Conservation (phyloP, 179 eudicot genomes). For the Sideroxylon spinosum region DNA sequence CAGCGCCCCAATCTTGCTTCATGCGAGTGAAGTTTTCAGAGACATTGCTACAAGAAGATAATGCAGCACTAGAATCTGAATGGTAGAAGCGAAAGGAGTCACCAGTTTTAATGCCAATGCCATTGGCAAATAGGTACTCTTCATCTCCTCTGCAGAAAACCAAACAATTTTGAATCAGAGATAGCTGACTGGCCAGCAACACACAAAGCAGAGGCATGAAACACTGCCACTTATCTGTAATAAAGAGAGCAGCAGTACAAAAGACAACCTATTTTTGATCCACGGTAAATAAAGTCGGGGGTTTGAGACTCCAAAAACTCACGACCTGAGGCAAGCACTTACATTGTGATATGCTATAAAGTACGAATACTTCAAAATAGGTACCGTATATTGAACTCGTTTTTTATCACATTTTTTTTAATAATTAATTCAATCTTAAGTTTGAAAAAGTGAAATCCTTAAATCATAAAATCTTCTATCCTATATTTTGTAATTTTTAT, state of each 20-base stretch:
- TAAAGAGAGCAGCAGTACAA: not conserved
- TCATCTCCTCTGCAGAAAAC: constrained; percentile 60
- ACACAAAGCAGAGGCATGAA: not conserved
- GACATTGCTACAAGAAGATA: constrained; percentile 37
- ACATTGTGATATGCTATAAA: too few species aligned
- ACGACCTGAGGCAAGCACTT: too few species aligned
- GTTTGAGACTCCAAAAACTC: too few species aligned
- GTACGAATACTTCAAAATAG: too few species aligned
- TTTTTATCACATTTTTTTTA: too few species aligned
- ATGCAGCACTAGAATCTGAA: constrained; percentile 43
- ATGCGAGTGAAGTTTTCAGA: constrained; percentile 38
- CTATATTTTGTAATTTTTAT: too few species aligned
- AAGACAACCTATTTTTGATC: not conserved
- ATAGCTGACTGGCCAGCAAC: not conserved
- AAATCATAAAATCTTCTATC: too few species aligned
- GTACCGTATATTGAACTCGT: too few species aligned
- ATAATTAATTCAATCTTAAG: too few species aligned
- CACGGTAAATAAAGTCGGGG: not conserved
- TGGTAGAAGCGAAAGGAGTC: constrained; percentile 61
- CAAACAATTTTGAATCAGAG: constrained; percentile 3
- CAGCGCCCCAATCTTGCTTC: constrained; percentile 22
- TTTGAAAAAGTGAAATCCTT: too few species aligned
- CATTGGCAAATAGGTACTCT: constrained; percentile 54
- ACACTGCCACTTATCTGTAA: not conserved
- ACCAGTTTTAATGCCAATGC: constrained; percentile 67